Evolutionary conservation across 148 eudicot species (phyloP).

Genomic region (Bassia scoparia): DNA sequence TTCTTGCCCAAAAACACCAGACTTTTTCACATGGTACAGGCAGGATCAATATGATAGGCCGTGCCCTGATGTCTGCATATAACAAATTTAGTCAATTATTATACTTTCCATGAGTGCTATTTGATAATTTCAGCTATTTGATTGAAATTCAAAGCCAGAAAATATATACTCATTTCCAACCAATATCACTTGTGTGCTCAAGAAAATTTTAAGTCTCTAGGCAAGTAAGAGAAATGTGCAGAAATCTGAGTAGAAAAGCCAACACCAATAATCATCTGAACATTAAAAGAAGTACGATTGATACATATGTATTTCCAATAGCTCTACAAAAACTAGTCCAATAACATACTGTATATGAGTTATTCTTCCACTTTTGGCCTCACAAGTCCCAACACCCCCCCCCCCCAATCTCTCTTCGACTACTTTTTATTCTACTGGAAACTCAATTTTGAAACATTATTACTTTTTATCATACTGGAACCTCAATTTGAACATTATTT

Average conservation of each 20-base stretch:
- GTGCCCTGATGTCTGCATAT: slow-evolving; percentile 70
- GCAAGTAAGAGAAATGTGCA: slow-evolving; percentile 94
- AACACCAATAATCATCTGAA: slow-evolving; percentile 11
- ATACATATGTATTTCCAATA: neutral
- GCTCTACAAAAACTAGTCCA: neutral
- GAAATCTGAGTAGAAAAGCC: slow-evolving; percentile 55
- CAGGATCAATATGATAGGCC: slow-evolving; percentile 94
- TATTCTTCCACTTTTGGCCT: too few species aligned
- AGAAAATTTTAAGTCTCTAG: slow-evolving; percentile 87
- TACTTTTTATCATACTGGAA: too few species aligned
- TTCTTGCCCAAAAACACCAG: slow-evolving; percentile 83
- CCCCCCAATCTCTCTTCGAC: too few species aligned
- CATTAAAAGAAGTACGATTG: neutral
- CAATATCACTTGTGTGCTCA: slow-evolving; percentile 84
- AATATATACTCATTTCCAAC: slow-evolving; percentile 68
- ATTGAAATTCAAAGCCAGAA: slow-evolving; percentile 16
- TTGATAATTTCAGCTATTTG: neutral
- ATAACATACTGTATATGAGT: too few species aligned
- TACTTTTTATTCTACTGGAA: too few species aligned
- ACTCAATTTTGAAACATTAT: too few species aligned
- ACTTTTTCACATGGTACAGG: slow-evolving; percentile 76
- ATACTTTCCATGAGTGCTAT: neutral
- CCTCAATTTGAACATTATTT: too few species aligned
- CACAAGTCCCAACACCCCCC: too few species aligned
- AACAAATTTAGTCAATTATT: neutral